Percentiles rank a stretch among this genome's conserved stretches.
phyloP scores from a whole-genome alignment of 2,329 filamentous ascomycete genomes.

The Fusarium ambrosium region DNA sequence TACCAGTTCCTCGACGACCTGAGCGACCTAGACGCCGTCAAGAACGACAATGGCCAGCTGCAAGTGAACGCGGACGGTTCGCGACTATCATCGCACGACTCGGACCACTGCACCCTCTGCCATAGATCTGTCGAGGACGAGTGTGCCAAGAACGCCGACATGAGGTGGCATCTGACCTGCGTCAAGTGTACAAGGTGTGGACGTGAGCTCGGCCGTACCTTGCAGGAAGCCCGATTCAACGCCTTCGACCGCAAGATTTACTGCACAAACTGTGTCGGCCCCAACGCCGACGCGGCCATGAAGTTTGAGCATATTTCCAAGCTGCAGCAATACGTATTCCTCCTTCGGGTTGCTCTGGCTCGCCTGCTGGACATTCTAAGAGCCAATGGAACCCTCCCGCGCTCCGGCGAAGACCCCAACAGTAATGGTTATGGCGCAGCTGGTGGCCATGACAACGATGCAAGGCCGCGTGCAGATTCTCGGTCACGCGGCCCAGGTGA shows the following conservation, averaged over 20 bases:
- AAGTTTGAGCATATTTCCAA: slow-evolving; percentile 83
- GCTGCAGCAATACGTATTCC: slow-evolving; percentile 93
- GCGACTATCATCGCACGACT: slow-evolving; percentile 78
- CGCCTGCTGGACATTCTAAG: slow-evolving; percentile 89
- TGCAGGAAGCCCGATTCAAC: slow-evolving; percentile 80
- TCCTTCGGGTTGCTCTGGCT: slow-evolving; percentile 91
- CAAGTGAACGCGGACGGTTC: slow-evolving; percentile 76
- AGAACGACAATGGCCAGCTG: slow-evolving; percentile 77
- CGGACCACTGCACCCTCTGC: slow-evolving; percentile 87
- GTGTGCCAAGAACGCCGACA: slow-evolving; percentile 81
- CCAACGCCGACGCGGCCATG: slow-evolving; percentile 65
- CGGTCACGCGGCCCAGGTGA: slow-evolving; percentile 36
- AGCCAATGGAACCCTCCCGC: slow-evolving; percentile 83
- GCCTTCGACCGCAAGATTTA: slow-evolving; percentile 76
- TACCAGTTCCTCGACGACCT: slow-evolving; percentile 88
- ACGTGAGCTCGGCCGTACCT: slow-evolving; percentile 75
- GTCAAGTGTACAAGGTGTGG: slow-evolving; percentile 78
- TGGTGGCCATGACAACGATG: slow-evolving; percentile 65
- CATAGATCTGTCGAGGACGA: slow-evolving; percentile 94
- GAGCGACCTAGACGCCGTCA: slow-evolving; percentile 82
- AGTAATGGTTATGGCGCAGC: slow-evolving; percentile 40
- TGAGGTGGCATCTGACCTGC: slow-evolving; percentile 87
- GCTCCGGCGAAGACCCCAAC: slow-evolving; percentile 78
- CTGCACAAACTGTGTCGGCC: slow-evolving; percentile 76
- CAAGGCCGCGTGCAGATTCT: slow-evolving; percentile 59